phyloP scores from a whole-genome alignment of 163 green algal species.

The Scenedesmus sp. region DNA sequence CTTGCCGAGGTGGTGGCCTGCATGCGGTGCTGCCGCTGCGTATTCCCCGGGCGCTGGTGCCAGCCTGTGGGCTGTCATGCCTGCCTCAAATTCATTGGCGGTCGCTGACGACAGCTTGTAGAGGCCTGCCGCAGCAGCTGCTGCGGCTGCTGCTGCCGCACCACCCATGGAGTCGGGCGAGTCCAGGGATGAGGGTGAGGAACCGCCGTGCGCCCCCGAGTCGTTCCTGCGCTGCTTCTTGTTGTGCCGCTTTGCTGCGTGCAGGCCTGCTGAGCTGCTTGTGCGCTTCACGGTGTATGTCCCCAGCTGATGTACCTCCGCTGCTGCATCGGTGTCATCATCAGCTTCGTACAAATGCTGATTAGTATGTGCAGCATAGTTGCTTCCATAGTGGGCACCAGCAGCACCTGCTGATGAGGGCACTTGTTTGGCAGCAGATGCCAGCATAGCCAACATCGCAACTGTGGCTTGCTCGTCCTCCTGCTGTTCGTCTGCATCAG shows the following conservation, averaged over 20 bases:
- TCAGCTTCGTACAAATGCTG: neutral
- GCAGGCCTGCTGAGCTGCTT: constrained; percentile 10
- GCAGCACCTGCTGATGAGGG: neutral
- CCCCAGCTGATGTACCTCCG: neutral
- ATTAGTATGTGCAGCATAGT: neutral
- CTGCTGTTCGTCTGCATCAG: neutral
- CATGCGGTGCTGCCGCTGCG: neutral
- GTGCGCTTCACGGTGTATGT: neutral
- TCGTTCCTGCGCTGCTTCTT: constrained; percentile 16
- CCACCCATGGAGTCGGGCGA: neutral
- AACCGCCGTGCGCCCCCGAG: neutral
- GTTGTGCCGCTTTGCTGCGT: neutral
- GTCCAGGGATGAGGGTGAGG: neutral
- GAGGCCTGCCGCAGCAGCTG: constrained; percentile 13
- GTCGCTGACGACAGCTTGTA: constrained; percentile 25
- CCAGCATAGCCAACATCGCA: constrained; percentile 37
- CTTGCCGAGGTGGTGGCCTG: neutral
- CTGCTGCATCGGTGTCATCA: neutral
- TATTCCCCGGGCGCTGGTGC: neutral
- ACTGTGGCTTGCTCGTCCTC: constrained; percentile 24
- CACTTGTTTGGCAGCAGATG: neutral
- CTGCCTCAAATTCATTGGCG: constrained; percentile 19
- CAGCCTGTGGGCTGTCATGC: neutral
- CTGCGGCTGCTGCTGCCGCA: constrained; percentile 15
- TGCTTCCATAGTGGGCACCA: neutral